phyloP scores from a whole-genome alignment of 2,329 filamentous ascomycete species.

The Aspergillus neoniger region DNA sequence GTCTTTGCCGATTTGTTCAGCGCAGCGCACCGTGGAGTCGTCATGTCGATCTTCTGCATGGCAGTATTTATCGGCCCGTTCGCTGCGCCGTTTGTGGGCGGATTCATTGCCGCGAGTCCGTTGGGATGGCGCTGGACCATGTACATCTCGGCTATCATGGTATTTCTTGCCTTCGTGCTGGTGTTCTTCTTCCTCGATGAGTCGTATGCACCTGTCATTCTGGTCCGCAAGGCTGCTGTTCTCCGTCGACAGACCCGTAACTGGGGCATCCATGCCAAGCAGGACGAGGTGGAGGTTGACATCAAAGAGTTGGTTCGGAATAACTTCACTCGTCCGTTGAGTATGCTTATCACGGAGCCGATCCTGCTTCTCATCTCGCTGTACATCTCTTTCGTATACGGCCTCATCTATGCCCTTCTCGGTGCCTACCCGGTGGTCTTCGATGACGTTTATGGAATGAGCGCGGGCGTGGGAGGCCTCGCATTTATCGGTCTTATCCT shows the following conservation, averaged over 20 bases:
- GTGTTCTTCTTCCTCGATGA: conserved; percentile 52
- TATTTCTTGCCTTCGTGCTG: conserved; percentile 47
- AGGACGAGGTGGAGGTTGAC: conserved; percentile 57
- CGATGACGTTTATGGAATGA: conserved; percentile 34
- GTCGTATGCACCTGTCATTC: conserved; percentile 52
- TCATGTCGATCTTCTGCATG: conserved; percentile 54
- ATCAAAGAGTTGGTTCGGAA: conserved; percentile 50
- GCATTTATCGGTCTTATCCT: conserved; percentile 37
- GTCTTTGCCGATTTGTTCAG: conserved; percentile 54
- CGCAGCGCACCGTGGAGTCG: conserved; percentile 45
- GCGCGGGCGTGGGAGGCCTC: conserved; percentile 32
- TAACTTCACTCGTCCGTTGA: conserved; percentile 50
- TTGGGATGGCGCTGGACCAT: conserved; percentile 57
- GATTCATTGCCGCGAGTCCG: conserved; percentile 52
- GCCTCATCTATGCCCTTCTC: conserved; percentile 36
- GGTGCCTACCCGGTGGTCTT: conserved; percentile 37
- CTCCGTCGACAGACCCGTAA: conserved; percentile 58
- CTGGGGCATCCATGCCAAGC: conserved; percentile 61
- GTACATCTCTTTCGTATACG: conserved; percentile 39
- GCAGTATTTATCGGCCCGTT: conserved; percentile 54
- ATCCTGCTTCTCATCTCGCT: conserved; percentile 39
- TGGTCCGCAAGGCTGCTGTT: conserved; percentile 46
- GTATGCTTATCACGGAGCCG: conserved; percentile 44
- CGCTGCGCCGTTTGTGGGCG: conserved; percentile 54
- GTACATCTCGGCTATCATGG: conserved; percentile 57